Evolutionary conservation across 2,329 filamentous ascomycete genomes (phyloP), one percentile per base, ranked within the genome.

Genomic region (Rutstroemia sp.): DNA sequence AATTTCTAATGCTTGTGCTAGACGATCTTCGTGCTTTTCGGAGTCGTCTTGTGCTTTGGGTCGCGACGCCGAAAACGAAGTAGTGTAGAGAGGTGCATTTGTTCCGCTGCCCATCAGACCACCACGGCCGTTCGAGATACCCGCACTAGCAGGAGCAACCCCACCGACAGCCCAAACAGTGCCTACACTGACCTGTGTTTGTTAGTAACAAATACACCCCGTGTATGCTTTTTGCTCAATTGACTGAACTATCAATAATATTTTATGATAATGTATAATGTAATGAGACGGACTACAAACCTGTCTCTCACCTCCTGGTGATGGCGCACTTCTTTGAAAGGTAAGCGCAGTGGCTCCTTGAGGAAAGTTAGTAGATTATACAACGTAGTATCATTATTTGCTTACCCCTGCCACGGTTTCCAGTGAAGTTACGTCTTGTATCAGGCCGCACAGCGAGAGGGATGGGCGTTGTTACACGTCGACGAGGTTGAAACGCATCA

Each of bases 1-100:
- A 58, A 97, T 78, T n/a, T 88, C 81, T 51, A 97, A 76, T 2
- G 94, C 94, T 16, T 86, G 75, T 8, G 92, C 91, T 55, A 99
- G 73, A 27, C 90, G 83, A 42, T 81, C 80, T 65, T 88, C 82
- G 67, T 95, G 88, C 52, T 81, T 83, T 56, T 86, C 81, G 12
- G 78, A 73, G 42, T 89, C 82, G 39, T 88, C 82, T 39, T 81
- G 77, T 1, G 75, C 68, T 47, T 70, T 75, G 5, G 73, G 68
- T 19, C 70, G 70, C 0, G 68, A 58, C 5, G 68, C 69, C 0
- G 73, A 70, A 55, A 82, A 83, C 0, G 74, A 71, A n/a, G 77
- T 78, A 0, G 75, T 74, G 59, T 79, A 81, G n/a, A 82, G 73
- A 5, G 85, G 87, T 41, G 89, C 88, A 67, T 84, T 89, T 1